A percentile compares a stretch with the other conserved stretches of the same genome.
These are phyloP conservation scores for Microsporum ferrugineum DNA, from an alignment of 2,329 filamentous ascomycete genomes.

Conservation along the genomic window DNA sequence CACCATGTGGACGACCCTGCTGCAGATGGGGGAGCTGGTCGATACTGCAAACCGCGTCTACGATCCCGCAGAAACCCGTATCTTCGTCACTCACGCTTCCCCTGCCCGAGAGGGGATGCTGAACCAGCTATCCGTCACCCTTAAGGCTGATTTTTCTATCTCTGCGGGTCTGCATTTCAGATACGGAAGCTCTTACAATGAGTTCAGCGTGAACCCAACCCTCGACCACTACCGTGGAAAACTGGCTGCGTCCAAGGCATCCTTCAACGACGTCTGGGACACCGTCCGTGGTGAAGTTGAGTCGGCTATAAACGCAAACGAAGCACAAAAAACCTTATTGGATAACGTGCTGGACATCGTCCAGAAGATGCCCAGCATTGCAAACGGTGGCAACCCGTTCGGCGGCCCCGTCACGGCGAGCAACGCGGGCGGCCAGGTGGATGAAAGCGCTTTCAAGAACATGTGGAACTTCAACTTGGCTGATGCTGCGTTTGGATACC, in stretches of 20 bases:
- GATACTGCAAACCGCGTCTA: constrained; percentile 98
- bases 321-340: constrained; percentile 82
- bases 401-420: constrained; percentile 68
- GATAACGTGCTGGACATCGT: constrained; percentile 86
- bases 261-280: constrained; percentile 99
- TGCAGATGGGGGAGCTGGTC: constrained; percentile 96
- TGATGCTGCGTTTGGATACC: constrained; percentile 91
- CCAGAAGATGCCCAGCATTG: constrained; percentile 94
- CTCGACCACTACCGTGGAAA: constrained; percentile 98
- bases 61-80: constrained; percentile 90
- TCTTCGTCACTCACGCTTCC: constrained; percentile 94
- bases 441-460: constrained; percentile 99
- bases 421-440: constrained; percentile 68
- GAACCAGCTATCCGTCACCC: constrained; percentile 91
- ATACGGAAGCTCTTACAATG: constrained; percentile 98
- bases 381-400: constrained; percentile 92
- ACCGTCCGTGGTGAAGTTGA: constrained; percentile 95
- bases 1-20: constrained; percentile 97
- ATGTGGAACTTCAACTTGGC: constrained; percentile 99
- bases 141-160: constrained; percentile 97
- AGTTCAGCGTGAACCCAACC: constrained; percentile 97
- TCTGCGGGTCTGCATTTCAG: constrained; percentile 96
- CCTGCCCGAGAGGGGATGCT: constrained; percentile 91
- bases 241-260: constrained; percentile 92
- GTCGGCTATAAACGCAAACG: constrained; percentile 84